Conservation (phyloP, 176 grass and related monocot genomes). For the Oryza meridionalis region DNA sequence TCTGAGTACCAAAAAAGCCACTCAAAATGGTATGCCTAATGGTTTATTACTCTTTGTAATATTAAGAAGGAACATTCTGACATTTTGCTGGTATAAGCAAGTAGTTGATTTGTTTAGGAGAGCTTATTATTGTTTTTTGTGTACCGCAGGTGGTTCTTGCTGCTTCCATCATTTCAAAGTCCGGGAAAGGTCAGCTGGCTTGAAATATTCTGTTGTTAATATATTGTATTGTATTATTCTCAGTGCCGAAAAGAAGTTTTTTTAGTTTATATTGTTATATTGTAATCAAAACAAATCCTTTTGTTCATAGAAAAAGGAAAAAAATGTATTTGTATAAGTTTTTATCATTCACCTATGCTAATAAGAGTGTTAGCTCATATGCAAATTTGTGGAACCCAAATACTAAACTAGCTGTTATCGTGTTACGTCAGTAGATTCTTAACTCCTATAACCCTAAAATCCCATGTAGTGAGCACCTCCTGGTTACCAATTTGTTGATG, state of each 20-base stretch:
- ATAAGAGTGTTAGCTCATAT: background rate
- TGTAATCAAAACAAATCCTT: background rate
- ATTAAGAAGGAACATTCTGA: background rate
- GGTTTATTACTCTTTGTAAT: slow-evolving; percentile 6
- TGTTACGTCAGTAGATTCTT: background rate
- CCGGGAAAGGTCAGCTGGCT: slow-evolving; percentile 66
- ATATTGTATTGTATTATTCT: background rate
- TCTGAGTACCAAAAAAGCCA: background rate
- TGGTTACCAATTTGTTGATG: background rate
- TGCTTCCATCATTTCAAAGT: slow-evolving; percentile 80
- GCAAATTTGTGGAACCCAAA: background rate
- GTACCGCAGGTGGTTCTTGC: slow-evolving; percentile 74
- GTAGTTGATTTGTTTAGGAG: background rate
- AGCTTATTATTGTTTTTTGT: slow-evolving; percentile 19
- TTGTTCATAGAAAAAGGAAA: background rate
- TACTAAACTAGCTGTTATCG: slow-evolving; percentile 11
- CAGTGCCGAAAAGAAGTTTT: background rate
- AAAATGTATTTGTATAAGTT: background rate
- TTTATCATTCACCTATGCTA: slow-evolving; percentile 2
- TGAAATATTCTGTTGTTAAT: slow-evolving; percentile 23
- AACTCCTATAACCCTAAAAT: background rate
- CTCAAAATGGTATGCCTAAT: slow-evolving; percentile 44
- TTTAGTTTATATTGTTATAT: background rate
- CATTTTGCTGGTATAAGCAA: background rate
- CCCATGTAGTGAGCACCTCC: background rate